These are phyloP conservation scores for Simplicillium sp. DNA, from an alignment of 2,329 filamentous ascomycete genomes.

Conservation along the genomic window DNA sequence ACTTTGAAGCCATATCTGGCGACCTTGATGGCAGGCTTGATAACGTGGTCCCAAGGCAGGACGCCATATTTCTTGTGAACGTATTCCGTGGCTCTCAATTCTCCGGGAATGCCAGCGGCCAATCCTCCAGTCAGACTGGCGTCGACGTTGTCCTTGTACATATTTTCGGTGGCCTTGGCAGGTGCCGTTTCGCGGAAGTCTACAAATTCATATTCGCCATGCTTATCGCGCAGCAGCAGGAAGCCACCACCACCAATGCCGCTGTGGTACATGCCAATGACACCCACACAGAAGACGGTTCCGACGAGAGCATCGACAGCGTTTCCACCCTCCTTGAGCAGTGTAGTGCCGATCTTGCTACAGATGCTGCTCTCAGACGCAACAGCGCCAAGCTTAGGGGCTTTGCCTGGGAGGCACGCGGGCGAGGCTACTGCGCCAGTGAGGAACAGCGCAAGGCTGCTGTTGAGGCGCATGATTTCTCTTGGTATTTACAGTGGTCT, in stretches of 20 bases:
- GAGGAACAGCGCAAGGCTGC: no score
- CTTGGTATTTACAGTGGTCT: no score
- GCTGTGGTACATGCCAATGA: slow-evolving; percentile 54
- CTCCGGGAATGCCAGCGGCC: slow-evolving; percentile 60
- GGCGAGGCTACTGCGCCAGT: no score
- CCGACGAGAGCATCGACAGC: slow-evolving; percentile 58
- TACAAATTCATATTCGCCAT: slow-evolving; percentile 66
- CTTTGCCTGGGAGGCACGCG: neutral
- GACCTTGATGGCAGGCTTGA: slow-evolving; percentile 61
- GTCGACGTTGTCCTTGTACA: slow-evolving; percentile 63
- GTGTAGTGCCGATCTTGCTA: slow-evolving; percentile 46
- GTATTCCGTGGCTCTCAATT: slow-evolving; percentile 64
- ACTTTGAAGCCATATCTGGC: slow-evolving; percentile 66
- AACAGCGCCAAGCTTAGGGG: slow-evolving; percentile 40
- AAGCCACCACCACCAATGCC: slow-evolving; percentile 76
- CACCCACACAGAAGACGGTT: slow-evolving; percentile 55
- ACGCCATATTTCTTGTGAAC: slow-evolving; percentile 59
- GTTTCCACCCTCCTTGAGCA: slow-evolving; percentile 52
- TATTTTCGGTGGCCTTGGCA: slow-evolving; percentile 66
- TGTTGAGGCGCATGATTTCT: no score
- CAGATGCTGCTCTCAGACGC: slow-evolving; percentile 52
- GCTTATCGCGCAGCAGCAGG: slow-evolving; percentile 55
- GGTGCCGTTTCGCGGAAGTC: slow-evolving; percentile 83
- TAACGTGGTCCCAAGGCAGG: slow-evolving; percentile 55
- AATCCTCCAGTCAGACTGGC: slow-evolving; percentile 61